Percentiles rank a stretch among this genome's conserved stretches.
Evolutionary conservation across 2,329 filamentous ascomycete genomes (phyloP).

Genomic region (Colletotrichum viniferum): DNA sequence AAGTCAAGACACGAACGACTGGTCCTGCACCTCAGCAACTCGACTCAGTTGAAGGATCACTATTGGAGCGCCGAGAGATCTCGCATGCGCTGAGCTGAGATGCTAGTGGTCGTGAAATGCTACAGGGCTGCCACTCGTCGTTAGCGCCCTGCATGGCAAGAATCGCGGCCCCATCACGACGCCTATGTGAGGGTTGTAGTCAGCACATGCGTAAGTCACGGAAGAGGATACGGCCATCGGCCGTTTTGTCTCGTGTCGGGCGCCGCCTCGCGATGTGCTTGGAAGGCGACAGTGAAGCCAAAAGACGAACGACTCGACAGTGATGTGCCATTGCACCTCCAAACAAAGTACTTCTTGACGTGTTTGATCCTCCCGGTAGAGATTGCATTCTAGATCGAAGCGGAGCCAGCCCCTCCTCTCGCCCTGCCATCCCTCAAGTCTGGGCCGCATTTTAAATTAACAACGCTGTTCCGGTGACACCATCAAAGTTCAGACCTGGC

Average conservation of each 20-base stretch:
- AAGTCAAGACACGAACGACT: slow-evolving; percentile 9
- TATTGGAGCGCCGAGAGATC: not conserved
- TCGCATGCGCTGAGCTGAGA: not conserved
- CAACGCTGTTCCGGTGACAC: not conserved
- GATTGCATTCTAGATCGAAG: not conserved
- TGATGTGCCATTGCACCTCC: not conserved
- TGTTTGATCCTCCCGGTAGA: slow-evolving; percentile 10
- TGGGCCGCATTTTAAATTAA: slow-evolving; percentile 3
- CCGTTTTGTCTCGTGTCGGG: not conserved
- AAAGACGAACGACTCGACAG: no score
- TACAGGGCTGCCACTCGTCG: not conserved
- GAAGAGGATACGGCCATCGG: not conserved
- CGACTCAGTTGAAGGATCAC: not conserved
- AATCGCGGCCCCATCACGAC: not conserved
- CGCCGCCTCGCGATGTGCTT: not conserved
- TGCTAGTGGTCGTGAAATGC: not conserved
- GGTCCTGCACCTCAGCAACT: not conserved
- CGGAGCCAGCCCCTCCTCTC: not conserved
- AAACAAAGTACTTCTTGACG: not conserved
- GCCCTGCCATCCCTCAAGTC: not conserved
- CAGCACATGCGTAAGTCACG: not conserved
- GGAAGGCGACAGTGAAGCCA: not conserved
- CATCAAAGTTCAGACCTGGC: not conserved
- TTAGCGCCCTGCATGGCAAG: not conserved
- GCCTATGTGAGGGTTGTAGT: not conserved